phyloP scores from a whole-genome alignment of 179 eudicot species.

The Pouteria campechiana region DNA sequence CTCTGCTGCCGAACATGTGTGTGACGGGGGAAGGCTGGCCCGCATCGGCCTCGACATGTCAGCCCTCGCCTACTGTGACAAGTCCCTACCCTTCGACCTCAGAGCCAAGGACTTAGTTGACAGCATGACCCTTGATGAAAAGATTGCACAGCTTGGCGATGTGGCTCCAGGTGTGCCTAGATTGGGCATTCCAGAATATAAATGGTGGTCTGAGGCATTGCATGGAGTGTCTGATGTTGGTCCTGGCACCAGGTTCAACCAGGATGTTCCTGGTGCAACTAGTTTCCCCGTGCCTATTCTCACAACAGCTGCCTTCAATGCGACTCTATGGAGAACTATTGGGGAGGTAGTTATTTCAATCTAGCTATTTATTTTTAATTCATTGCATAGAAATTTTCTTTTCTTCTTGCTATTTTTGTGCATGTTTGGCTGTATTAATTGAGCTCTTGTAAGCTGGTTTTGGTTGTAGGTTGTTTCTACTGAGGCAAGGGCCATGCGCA shows the following conservation, averaged over 20 bases:
- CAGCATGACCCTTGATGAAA: slow-evolving; percentile 18
- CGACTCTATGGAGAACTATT: slow-evolving; percentile 39
- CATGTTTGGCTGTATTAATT: too few species aligned
- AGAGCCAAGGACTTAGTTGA: slow-evolving; percentile 13
- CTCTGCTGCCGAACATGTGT: too few species aligned
- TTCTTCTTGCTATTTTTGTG: too few species aligned
- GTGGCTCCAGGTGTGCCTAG: slow-evolving; percentile 12
- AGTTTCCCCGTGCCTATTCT: slow-evolving; percentile 49
- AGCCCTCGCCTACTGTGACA: slow-evolving; percentile 22
- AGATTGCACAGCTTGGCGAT: slow-evolving; percentile 13
- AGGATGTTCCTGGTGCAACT: slow-evolving; percentile 45
- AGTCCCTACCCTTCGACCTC: slow-evolving; percentile 8
- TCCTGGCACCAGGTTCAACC: slow-evolving; percentile 31
- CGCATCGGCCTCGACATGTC: too few species aligned
- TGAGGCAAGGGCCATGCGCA: slow-evolving; percentile 58
- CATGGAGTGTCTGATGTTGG: slow-evolving; percentile 55
- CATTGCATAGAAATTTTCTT: too few species aligned
- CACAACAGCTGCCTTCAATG: slow-evolving; percentile 48
- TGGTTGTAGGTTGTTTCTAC: slow-evolving; percentile 30
- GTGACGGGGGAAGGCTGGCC: too few species aligned
- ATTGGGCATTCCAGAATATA: slow-evolving; percentile 20
- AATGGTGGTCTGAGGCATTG: slow-evolving; percentile 67
- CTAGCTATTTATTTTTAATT: too few species aligned
- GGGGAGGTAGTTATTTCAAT: slow-evolving; percentile 53
- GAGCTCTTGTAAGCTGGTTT: too few species aligned